Base-by-base conservation (phyloP, 2,329 filamentous ascomycete species). In the Pseudogymnoascus sp. region DNA sequence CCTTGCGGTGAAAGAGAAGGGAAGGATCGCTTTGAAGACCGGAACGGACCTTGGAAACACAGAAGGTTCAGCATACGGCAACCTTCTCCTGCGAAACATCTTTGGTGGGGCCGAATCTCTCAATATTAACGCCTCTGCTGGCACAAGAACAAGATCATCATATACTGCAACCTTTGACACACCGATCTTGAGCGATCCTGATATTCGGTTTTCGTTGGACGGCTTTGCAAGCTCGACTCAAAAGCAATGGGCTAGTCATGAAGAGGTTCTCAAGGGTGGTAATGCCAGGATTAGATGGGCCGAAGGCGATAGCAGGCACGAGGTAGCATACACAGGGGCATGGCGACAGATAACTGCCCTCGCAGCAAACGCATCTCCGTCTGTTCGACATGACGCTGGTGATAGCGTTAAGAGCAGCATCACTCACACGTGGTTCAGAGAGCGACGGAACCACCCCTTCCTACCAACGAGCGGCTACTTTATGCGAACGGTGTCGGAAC, bases 1-100 rank as follows among this genome's bases (percentile, higher is more conserved):
- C 69, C 82, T 97, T 62, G 85, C 85, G 61, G 89, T 90, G 21
- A 81, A 83, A 64, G 93, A 99, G 76, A 87, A 90, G 67, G 88
- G 90, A 33, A 87, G 89, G 39, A 85, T 97, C 71, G 86, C 92
- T 63, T 83, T 97, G 70, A 96, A 96, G 78, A 96, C 92, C 0
- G 94, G 94, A 64, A 97, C 94, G 7, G 93, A 97, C 72, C 82
- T 96, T 51, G 94, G 94, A 65, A 96, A 95, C 71, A 87, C 91
- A 21, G 94, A 99, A 75, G 94, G 93, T 36, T 96, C 92, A 6
- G 93, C 92, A 3, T 97, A 96, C 72, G 88, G 90, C 67, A 93
- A 94, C 68, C 82, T 92, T 48, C 81, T 93, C 60, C 87, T 92
- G 80, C 87, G 94, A 68, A 99, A 99, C 76, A 83, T 99, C 64